Conservation (phyloP, 441 rosid genomes). For the Breynia disticha region DNA sequence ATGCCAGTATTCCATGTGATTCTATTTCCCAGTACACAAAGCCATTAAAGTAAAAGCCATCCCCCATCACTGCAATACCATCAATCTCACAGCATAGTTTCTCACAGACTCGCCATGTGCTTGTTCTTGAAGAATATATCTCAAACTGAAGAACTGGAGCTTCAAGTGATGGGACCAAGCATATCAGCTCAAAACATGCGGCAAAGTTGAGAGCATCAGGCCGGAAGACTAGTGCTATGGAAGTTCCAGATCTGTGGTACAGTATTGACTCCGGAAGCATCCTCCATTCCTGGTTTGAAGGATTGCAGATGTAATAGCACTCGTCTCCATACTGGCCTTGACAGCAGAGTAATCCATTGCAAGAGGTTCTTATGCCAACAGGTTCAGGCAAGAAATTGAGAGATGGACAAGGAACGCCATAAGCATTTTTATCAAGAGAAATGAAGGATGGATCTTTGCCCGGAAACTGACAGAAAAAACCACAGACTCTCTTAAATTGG, state of each 20-base stretch:
- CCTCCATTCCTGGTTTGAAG: slow-evolving; percentile 29
- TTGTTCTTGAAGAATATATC: slow-evolving; percentile 39
- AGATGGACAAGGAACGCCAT: slow-evolving; percentile 25
- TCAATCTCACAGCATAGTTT: slow-evolving; percentile 18
- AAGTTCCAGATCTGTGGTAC: slow-evolving; percentile 27
- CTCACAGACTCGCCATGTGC: slow-evolving; percentile 31
- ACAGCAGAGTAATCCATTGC: slow-evolving; percentile 38
- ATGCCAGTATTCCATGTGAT: slow-evolving; percentile 16
- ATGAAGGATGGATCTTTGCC: slow-evolving; percentile 16
- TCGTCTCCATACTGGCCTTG: slow-evolving; percentile 10
- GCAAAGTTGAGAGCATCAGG: slow-evolving; percentile 16
- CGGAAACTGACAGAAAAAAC: slow-evolving; percentile 23
- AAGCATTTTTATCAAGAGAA: slow-evolving; percentile 18
- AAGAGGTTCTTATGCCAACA: slow-evolving; percentile 20
- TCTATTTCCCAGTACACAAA: slow-evolving; percentile 24
- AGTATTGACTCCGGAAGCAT: slow-evolving; percentile 23
- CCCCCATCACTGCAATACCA: neutral
- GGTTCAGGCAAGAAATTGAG: slow-evolving; percentile 29
- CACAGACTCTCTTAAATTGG: slow-evolving; percentile 23
- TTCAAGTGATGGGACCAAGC: slow-evolving; percentile 17
- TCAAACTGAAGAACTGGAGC: slow-evolving; percentile 21
- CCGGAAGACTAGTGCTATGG: slow-evolving; percentile 29
- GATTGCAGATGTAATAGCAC: slow-evolving; percentile 37
- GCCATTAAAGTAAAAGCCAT: slow-evolving; percentile 24
- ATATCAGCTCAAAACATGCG: slow-evolving; percentile 26